These are phyloP conservation scores for Rhynchospora tenuis DNA, from an alignment of 176 grass and related monocot genomes.

Conservation along the genomic window DNA sequence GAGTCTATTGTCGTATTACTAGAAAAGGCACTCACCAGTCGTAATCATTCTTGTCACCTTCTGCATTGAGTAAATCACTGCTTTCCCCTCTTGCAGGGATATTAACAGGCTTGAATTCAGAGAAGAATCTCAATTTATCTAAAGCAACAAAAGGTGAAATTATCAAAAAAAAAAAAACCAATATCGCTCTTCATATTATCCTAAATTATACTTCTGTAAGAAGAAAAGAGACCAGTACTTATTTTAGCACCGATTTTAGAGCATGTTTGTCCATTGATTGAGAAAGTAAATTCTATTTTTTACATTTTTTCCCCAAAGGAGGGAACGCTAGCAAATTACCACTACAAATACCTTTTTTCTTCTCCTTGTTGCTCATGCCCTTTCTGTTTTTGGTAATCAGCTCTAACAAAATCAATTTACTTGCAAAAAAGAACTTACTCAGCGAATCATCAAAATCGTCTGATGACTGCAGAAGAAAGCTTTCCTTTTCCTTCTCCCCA, in stretches of 20 bases:
- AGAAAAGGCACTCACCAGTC: constrained; percentile 61
- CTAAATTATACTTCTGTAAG: neutral
- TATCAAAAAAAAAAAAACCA: constrained; percentile 15
- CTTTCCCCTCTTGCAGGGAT: constrained; percentile 56
- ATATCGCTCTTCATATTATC: constrained; percentile 16
- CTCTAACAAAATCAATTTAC: neutral
- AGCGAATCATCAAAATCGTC: constrained; percentile 83
- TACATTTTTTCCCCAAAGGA: neutral
- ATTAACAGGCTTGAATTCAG: constrained; percentile 65
- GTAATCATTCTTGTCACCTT: constrained; percentile 90
- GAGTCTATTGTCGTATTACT: constrained; percentile 5
- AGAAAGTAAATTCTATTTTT: neutral
- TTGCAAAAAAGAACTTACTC: constrained; percentile 37
- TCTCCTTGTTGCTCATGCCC: neutral
- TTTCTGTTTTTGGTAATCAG: neutral
- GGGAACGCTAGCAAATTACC: neutral
- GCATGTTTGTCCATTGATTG: neutral
- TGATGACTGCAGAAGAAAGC: constrained; percentile 72
- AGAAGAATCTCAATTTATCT: constrained; percentile 81
- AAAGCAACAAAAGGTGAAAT: constrained; percentile 11
- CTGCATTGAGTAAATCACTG: constrained; percentile 67
- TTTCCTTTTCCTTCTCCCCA: constrained; percentile 70
- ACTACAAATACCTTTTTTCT: neutral
- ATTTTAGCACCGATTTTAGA: neutral
- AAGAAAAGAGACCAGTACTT: neutral